Base-by-base conservation (phyloP, 495 filamentous ascomycete species). In the Aspergillus asperescens region DNA sequence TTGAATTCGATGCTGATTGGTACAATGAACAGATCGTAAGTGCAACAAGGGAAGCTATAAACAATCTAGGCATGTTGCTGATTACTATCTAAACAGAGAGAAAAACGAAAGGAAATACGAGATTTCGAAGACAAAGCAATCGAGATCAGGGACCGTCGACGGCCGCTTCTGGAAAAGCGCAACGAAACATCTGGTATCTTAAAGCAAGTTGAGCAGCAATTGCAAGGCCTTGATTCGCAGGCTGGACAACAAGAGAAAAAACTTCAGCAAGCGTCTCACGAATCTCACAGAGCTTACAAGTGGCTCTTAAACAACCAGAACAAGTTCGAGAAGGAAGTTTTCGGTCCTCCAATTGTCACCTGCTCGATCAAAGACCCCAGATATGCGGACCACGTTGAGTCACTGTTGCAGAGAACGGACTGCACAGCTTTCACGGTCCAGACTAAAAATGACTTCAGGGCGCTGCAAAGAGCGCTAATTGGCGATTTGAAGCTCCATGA, bases 301-400 rank as follows among this genome's bases (percentile, higher is more conserved):
- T 97, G 90, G 88, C 69, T 96, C 50, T 76, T 84, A 55, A 62
- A 82, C 2, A 82, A 97, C 64, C 80, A 77, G 35, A 65, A 79
- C 57, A 63, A 77, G 22, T 96, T 97, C 51, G 80, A 91, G 63
- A 81, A 86, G 48, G 78, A 86, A 55, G 85, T 97, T 19, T 91
- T 89, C 65, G 90, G 89, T 0, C 93, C 93, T 15, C 83, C 93
- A 0, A 77, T 92, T 50, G 70, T 99, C 12, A 82, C 77, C 19
- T 96, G 92, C 65, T 87, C 87, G 0, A 66, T 96, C 29, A 91
- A 86, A 49, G 82, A 96, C 61, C 79, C 79, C 13, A 78, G 71
- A 47, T 91, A 85, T 61, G 83, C 84, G 19, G 76, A 89, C 62
- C 77, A 81, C 7, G 70, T 99, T 9, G 93, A 99, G 66, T 77